Conservation (phyloP, 169 alveolate genomes). For the Cryptosporidium felis region DNA sequence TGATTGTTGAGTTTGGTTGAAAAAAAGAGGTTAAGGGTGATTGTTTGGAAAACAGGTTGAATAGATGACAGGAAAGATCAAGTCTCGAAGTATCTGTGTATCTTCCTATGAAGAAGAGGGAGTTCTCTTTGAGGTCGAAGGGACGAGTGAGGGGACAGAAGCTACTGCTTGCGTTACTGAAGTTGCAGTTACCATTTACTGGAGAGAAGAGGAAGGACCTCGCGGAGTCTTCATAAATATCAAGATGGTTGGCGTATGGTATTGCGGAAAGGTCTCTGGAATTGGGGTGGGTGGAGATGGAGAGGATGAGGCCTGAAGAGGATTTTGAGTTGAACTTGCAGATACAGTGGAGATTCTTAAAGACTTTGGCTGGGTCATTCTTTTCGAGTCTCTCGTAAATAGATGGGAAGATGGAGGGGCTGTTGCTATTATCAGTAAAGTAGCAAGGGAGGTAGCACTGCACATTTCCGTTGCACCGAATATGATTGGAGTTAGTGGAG, state of each 20-base stretch:
- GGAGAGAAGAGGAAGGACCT: conserved; percentile 26
- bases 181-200: neutral
- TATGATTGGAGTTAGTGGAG: too few relatives aligned
- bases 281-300: conserved; percentile 11
- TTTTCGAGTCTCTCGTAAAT: conserved; percentile 1
- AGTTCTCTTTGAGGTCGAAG: conserved; percentile 1
- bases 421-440: neutral
- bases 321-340: neutral
- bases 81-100: conserved; percentile 37
- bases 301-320: neutral
- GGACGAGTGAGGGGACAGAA: neutral
- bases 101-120: conserved; percentile 49
- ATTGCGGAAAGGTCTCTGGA: conserved; percentile 45
- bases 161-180: neutral
- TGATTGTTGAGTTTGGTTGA: neutral
- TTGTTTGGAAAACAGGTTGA: neutral
- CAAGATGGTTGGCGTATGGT: conserved; percentile 55
- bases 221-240: conserved; percentile 3
- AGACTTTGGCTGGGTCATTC: neutral
- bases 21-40: too few relatives aligned
- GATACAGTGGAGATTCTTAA: conserved; percentile 37
- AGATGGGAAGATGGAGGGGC: neutral
- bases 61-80: conserved; percentile 25
- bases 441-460: conserved; percentile 35
- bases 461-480: conserved; percentile 22